A percentile compares a stretch with the other conserved stretches of the same genome.
phyloP scores from a whole-genome alignment of 768 basidiomycete genomes.

The Suillus tomentosus region DNA sequence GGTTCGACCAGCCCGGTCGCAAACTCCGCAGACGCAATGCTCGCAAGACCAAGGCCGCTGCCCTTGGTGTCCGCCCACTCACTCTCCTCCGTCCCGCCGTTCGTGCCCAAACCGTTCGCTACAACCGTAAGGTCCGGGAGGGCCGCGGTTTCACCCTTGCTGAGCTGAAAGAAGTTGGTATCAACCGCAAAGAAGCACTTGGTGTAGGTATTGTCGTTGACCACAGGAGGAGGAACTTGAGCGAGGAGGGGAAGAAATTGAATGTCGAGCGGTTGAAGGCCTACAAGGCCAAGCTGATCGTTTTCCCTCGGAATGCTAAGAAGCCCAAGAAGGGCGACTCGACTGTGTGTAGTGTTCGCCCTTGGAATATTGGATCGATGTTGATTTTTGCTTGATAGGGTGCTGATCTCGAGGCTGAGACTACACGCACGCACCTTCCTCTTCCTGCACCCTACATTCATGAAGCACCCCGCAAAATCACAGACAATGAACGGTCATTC shows the following conservation, averaged over 20 bases:
- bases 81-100: slow-evolving; percentile 95
- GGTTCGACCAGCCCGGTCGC: slow-evolving; percentile 99
- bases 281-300: slow-evolving; percentile 90
- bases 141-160: slow-evolving; percentile 94
- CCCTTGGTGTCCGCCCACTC: slow-evolving; percentile 90
- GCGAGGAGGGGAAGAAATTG: slow-evolving; percentile 93
- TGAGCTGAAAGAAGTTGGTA: slow-evolving; percentile 95
- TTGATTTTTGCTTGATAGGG: slow-evolving; percentile 47
- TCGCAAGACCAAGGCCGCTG: slow-evolving; percentile 87
- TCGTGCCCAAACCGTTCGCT: slow-evolving; percentile 93
- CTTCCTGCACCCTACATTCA: slow-evolving; percentile 67
- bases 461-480: slow-evolving; percentile 93
- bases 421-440: slow-evolving; percentile 66
- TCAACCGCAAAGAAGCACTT: slow-evolving; percentile 90
- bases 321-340: slow-evolving; percentile 98
- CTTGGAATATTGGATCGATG: slow-evolving; percentile 10
- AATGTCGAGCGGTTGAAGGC: slow-evolving; percentile 94
- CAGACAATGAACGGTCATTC: slow-evolving; percentile 85
- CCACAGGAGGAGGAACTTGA: slow-evolving; percentile 94
- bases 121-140: slow-evolving; percentile 97
- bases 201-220: slow-evolving; percentile 95
- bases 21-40: slow-evolving; percentile 94
- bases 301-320: slow-evolving; percentile 95
- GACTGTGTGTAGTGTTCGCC: slow-evolving; percentile 54
- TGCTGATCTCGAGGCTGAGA: slow-evolving; percentile 78